Base-by-base conservation (phyloP, 2,329 filamentous ascomycete genomes). In the Polytolypa hystricis region DNA sequence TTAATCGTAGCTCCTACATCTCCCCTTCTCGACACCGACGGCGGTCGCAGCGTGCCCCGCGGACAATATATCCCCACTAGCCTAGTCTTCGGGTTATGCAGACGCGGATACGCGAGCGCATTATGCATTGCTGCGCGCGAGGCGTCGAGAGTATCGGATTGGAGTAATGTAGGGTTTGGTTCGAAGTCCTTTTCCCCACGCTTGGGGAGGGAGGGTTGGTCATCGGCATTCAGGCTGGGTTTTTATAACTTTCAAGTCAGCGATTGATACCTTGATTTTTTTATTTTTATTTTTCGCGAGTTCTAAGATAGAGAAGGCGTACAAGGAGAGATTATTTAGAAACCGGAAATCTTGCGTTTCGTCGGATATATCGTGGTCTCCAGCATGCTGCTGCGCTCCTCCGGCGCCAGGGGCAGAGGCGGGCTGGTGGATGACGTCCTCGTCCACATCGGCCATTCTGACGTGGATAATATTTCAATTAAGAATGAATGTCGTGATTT, bases 101-200 rank as follows among this genome's bases (percentile, higher is more conserved):
- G 67, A 33, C 89, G 75, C 33, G 82, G 81, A 56, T 81, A 81
- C 35, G 77, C 72, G 38, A 96, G 70, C 2, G 89, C 87, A 49
- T 85, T 79, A 59, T 93, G 83, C 81, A 98, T 91, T 14, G 87
- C 89, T 47, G 73, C 70, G 37, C 89, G 78, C 43, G 85, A 93
- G 31, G 82, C 74, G 52, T 85, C 81, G 35, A 98, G 77, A 6
- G 80, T 74, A 39, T 73, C 71, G 46, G 80, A 77, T 60, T 98
- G 91, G 20, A 83, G 76, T 20, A 75, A 73, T 2, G 91, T 96
- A 32, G 84, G 83, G 61, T 96, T 86, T 18, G 83, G 79, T 62
- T 96, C 91, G 57, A 95, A 98, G 64, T 98, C 91, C 60, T 98
- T 98, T 57, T 93, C 86, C 42, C 91, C 91, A 45, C 86, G 84